These are phyloP conservation scores for Oryza glumipatula DNA, from an alignment of 176 grass and related monocot species.

Conservation along the genomic window DNA sequence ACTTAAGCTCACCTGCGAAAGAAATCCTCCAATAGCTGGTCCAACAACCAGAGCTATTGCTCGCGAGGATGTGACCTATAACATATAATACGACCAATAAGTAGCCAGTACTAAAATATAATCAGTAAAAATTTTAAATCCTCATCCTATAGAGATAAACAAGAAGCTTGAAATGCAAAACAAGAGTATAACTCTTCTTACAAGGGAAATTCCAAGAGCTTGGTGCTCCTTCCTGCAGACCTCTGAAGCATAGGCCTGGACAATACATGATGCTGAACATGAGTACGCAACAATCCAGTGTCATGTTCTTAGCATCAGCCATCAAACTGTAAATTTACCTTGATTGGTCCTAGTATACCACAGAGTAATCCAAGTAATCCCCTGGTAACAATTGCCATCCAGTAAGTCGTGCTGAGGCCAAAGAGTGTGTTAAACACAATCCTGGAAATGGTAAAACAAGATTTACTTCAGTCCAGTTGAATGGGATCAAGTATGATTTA, in stretches of 20 bases:
- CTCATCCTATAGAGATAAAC: neutral
- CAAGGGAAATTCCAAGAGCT: conserved; percentile 73
- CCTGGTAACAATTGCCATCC: conserved; percentile 71
- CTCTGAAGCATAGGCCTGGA: conserved; percentile 79
- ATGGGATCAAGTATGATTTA: neutral
- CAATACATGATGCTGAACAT: conserved; percentile 22
- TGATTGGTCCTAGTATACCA: conserved; percentile 76
- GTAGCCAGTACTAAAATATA: neutral
- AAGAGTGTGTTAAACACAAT: conserved; percentile 74
- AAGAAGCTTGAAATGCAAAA: neutral
- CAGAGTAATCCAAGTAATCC: conserved; percentile 58
- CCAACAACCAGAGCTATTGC: conserved; percentile 68
- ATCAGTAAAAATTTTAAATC: neutral
- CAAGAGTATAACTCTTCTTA: conserved; percentile 27
- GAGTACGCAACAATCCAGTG: conserved; percentile 1
- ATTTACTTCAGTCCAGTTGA: conserved; percentile 2
- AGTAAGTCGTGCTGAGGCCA: conserved; percentile 71
- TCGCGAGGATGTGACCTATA: conserved; percentile 67
- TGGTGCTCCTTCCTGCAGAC: conserved; percentile 74
- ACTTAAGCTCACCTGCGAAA: conserved; percentile 58
- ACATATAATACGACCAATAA: neutral
- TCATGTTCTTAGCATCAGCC: neutral
- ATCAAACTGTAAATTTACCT: conserved; percentile 43
- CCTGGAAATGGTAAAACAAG: conserved; percentile 40
- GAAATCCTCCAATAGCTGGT: conserved; percentile 76